Evolutionary conservation across 2,329 filamentous ascomycete genomes (phyloP), one percentile per base, ranked within the genome.

Genomic region (Coniochaeta sp.): DNA sequence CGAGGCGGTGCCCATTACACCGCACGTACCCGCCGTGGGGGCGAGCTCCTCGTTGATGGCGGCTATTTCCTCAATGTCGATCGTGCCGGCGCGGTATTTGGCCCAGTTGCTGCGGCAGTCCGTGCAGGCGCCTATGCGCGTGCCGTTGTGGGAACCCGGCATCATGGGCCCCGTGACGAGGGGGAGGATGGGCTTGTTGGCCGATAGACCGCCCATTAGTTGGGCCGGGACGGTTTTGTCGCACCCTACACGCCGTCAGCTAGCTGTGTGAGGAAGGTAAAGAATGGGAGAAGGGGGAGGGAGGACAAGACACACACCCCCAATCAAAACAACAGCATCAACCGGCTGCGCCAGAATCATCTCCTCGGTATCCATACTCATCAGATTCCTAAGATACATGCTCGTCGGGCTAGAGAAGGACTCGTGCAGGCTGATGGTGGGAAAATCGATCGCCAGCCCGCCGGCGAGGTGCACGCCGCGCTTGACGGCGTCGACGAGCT

Each of bases 1-100:
- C 62, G 90, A 92, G 6, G 90, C 90, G 0, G 90, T 95, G 57
- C 89, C 94, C 90, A 95, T 95, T 16, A 91, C 90, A 46, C 89
- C 89, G 57, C 90, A 95, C 1, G 89, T 91, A 27, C 90, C 90
- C 2, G 83, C 81, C 0, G 85, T 89, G 0, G 86, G 86, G 0
- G 85, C 85, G 7, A 90, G 71, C 59, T 89, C 86, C 45, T 88
- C 84, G 55, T 89, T 90, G 26, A 90, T 75, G 2, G 74, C 79
- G 1, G 78, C 73, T 22, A 89, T 88, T 53, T 89, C 86, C 61
- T 89, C 86, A 2, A 89, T 79, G 55, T 88, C 85, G 7, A 89
- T 77, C 6, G 75, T 71, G 0, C 83, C 83, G 0, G 83, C 85
- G 16, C 86, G 72, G 52, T 80, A 89, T 0, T 74, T 77, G 1